Base-by-base conservation (phyloP, 2,329 filamentous ascomycete genomes). In the Massarina eburnea region DNA sequence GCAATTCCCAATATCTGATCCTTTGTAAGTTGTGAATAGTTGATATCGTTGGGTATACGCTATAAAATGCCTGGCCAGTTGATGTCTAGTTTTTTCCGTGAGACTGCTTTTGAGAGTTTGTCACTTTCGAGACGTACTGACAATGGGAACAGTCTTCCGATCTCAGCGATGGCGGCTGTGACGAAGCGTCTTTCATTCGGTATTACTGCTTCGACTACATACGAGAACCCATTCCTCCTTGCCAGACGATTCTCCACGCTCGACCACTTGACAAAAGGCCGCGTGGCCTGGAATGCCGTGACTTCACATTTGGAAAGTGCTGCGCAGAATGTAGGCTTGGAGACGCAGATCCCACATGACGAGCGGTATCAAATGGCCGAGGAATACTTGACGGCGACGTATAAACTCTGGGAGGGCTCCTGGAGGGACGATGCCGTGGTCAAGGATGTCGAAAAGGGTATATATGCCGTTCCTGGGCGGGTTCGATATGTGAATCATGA, bases 1-100 rank as follows among this genome's bases (percentile, higher is more conserved):
- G 0, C 84, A 88, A 62, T 87, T 82, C 77, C 84, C 84, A 0
- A 80, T 86, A 8, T 85, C 85, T 49, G 84, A 87, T 56, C 84
- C 84, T 0, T 58, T 87, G 1, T 77, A 78, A 1, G 76, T 82
- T 2, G 74, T n/a, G n/a, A n/a, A n/a, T n/a, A n/a, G n/a, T n/a
- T n/a, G n/a, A n/a, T n/a, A n/a, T n/a, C n/a, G n/a, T n/a, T n/a
- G n/a, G n/a, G n/a, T n/a, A n/a, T n/a, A n/a, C n/a, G n/a, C n/a
- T n/a, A n/a, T n/a, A n/a, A n/a, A n/a, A n/a, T n/a, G n/a, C n/a
- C n/a, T n/a, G n/a, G n/a, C n/a, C n/a, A n/a, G n/a, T n/a, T n/a
- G n/a, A n/a, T n/a, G n/a, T n/a, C n/a, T n/a, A n/a, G n/a, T n/a
- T n/a, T n/a, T n/a, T n/a, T n/a, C n/a, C n/a, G n/a, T n/a, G n/a